Base-by-base conservation (phyloP, 1,139 yeast species). In the Nakaseomyces delphensis region DNA sequence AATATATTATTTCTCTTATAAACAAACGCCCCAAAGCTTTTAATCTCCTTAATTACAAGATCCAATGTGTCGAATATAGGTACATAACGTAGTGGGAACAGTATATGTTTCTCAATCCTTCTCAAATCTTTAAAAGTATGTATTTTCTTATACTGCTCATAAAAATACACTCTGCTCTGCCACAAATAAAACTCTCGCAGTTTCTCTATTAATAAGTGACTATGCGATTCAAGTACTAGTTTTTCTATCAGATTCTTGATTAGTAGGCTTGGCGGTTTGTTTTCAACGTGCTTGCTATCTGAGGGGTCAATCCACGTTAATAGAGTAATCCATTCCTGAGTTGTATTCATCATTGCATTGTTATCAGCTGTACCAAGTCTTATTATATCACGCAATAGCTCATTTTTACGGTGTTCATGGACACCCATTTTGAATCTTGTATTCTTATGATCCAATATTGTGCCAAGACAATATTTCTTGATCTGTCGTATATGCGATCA, bases 241-340 rank as follows among this genome's bases (percentile, higher is more conserved):
- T 41, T 43, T 14, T 50, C 53, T 14, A 56, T 52, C 11, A 52
- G 42, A 29, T 51, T 51, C 30, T 56, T 57, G 10, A 57, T 37
- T 19, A 58, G 42, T 23, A 57, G 36, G 3, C 56, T 48, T 1
- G 59, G 59, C 9, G 58, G 57, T 16, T 49, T 48, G 37, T 47
- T 39, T 20, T 51, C 53, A 38, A 50, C 56, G 38, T 51, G 51
- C 42, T 52, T 53, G 36, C 45, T 40, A 38, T 49, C 57, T 43
- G 50, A 48, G 7, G 61, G 61, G 32, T 54, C 48, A 27, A 56
- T 20, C 61, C 61, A 57, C 11, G 48, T 47, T 10, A 57, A 44
- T 29, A 57, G 40, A 3, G 54, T 44, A 27, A 55, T 56, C n/a
- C 56, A 27, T 16, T 56, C 59, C 40, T 54, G 57, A 7, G 37